Conservation (phyloP, 371 early-diverging fungal genomes). For the Mortierella sp. region DNA sequence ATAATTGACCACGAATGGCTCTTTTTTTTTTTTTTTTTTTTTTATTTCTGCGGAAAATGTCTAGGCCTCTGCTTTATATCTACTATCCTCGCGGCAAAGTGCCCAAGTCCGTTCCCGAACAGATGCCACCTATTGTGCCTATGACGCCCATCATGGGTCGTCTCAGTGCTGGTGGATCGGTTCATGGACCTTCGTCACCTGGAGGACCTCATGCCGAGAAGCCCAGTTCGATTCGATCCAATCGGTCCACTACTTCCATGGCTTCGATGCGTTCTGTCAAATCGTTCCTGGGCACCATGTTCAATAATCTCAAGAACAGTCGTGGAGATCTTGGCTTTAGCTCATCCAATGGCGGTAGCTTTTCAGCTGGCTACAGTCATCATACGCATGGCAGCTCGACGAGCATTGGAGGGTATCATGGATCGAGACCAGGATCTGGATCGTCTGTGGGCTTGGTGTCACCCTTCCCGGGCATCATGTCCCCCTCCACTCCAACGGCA, state of each 20-base stretch:
- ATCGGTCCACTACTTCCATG: constrained; percentile 36
- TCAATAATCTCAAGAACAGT: constrained; percentile 38
- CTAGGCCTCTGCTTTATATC: constrained; percentile 49
- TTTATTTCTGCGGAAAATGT: neutral
- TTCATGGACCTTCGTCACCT: constrained; percentile 24
- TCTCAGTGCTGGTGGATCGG: constrained; percentile 15
- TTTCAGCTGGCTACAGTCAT: constrained; percentile 46
- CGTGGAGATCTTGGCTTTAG: constrained; percentile 20
- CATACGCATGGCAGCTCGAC: constrained; percentile 47
- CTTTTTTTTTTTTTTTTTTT: neutral
- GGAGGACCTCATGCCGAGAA: constrained; percentile 23
- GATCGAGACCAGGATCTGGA: constrained; percentile 46
- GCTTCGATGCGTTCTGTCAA: constrained; percentile 48
- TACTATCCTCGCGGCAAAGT: constrained; percentile 47
- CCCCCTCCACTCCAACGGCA: constrained; percentile 20
- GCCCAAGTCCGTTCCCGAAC: constrained; percentile 49
- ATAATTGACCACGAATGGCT: no score
- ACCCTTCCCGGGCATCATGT: constrained; percentile 34
- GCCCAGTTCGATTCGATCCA: constrained; percentile 50
- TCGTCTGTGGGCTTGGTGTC: constrained; percentile 38
- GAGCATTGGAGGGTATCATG: constrained; percentile 43
- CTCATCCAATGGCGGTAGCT: constrained; percentile 12
- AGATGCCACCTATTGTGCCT: constrained; percentile 41
- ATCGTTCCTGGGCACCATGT: constrained; percentile 55
- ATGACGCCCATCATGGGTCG: constrained; percentile 34